Conservation (phyloP, 225 moss, liverwort and hornwort species). For the Physcomitrellopsis africana region DNA sequence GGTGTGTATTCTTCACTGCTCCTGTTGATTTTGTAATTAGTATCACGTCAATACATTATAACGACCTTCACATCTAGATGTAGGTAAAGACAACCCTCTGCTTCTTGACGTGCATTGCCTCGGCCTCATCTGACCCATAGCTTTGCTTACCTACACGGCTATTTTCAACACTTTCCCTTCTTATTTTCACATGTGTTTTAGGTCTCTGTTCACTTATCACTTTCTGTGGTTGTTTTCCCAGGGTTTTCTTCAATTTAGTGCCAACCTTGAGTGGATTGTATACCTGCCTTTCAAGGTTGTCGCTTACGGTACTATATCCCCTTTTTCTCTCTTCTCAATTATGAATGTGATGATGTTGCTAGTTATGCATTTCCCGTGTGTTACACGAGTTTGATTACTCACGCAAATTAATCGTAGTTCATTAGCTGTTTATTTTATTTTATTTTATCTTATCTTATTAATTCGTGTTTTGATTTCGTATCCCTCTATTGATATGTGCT, state of each 20-base stretch:
- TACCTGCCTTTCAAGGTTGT: slow-evolving; percentile 63
- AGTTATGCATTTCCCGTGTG: slow-evolving; percentile 4
- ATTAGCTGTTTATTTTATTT: too few species aligned
- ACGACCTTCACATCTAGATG: slow-evolving; percentile 25
- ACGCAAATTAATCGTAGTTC: slow-evolving; percentile 1
- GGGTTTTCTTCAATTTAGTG: slow-evolving; percentile 65
- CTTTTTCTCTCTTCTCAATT: slow-evolving; percentile 25
- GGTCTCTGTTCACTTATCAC: slow-evolving; percentile 18
- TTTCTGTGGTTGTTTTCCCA: slow-evolving; percentile 34
- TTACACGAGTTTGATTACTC: not conserved
- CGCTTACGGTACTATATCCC: slow-evolving; percentile 55
- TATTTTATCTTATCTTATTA: too few species aligned
- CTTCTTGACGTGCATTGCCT: slow-evolving; percentile 6
- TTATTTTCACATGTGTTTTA: not conserved
- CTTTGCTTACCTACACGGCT: slow-evolving; percentile 3
- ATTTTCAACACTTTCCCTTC: not conserved
- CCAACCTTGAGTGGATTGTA: slow-evolving; percentile 58
- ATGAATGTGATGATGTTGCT: slow-evolving; percentile 24
- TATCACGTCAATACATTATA: slow-evolving; percentile 14
- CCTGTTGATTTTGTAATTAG: slow-evolving; percentile 13
- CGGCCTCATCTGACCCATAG: slow-evolving; percentile 9
- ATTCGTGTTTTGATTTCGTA: too few species aligned
- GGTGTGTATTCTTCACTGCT: slow-evolving; percentile 36
- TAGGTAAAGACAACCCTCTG: slow-evolving; percentile 2
- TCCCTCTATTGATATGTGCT: not conserved